phyloP scores from a whole-genome alignment of 768 basidiomycete species.

The Rhodotorula babjevae region DNA sequence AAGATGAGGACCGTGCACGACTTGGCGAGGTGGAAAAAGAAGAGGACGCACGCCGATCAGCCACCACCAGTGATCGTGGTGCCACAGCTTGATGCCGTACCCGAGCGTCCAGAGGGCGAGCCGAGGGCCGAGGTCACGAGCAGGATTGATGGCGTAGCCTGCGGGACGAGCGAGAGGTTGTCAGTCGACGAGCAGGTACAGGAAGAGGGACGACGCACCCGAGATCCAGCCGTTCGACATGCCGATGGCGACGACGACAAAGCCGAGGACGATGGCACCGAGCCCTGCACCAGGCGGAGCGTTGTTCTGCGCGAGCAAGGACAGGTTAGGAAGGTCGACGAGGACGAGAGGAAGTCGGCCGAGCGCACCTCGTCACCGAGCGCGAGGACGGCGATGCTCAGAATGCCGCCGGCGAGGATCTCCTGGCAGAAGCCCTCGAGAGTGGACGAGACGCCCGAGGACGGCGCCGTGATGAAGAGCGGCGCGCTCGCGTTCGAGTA shows the following conservation, averaged over 20 bases:
- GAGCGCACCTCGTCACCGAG: slow-evolving; percentile 34
- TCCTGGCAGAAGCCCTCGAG: slow-evolving; percentile 32
- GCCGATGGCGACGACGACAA: slow-evolving; percentile 33
- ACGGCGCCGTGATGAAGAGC: slow-evolving; percentile 28
- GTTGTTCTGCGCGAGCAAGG: slow-evolving; percentile 21
- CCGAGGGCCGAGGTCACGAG: slow-evolving; percentile 29
- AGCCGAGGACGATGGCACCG: slow-evolving; percentile 36
- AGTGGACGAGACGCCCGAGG: neutral
- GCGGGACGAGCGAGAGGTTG: neutral
- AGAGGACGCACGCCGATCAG: slow-evolving; percentile 17
- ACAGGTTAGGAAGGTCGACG: no score
- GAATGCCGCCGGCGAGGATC: slow-evolving; percentile 19
- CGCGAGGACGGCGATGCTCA: slow-evolving; percentile 27
- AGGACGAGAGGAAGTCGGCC: neutral
- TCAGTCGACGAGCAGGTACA: no score
- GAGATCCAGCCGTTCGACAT: slow-evolving; percentile 32
- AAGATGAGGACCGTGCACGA: no score
- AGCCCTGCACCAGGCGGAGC: slow-evolving; percentile 35
- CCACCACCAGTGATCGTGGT: slow-evolving; percentile 32
- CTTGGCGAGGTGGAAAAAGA: neutral
- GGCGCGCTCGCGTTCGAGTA: slow-evolving; percentile 20
- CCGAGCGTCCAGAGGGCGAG: slow-evolving; percentile 30
- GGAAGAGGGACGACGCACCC: neutral
- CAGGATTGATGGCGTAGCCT: slow-evolving; percentile 32
- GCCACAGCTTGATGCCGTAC: slow-evolving; percentile 30